phyloP scores from a whole-genome alignment of 1,284 basidiomycete genomes.

The Pulveroboletus ridleyi region DNA sequence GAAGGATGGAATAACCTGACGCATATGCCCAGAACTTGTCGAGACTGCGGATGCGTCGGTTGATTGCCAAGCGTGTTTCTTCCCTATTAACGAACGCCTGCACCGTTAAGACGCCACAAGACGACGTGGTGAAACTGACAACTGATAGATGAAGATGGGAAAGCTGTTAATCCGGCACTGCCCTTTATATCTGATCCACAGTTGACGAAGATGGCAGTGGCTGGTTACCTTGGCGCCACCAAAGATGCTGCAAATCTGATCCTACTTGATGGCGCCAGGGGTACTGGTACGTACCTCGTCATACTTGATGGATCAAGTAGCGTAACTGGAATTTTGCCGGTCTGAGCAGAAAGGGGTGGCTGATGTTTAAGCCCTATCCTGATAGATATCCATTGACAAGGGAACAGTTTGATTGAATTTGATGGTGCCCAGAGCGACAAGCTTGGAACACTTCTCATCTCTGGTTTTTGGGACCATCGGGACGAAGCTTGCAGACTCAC shows the following conservation, averaged over 20 bases:
- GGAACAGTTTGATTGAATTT: slow-evolving; percentile 33
- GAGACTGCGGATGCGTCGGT: slow-evolving; percentile 42
- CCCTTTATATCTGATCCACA: slow-evolving; percentile 10
- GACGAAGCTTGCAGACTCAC: no score
- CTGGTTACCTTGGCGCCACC: slow-evolving; percentile 36
- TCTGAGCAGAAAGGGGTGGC: neutral
- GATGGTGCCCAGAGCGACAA: neutral
- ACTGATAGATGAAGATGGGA: slow-evolving; percentile 19
- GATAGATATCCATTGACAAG: slow-evolving; percentile 35
- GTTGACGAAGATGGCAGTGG: slow-evolving; percentile 21
- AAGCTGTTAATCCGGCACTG: slow-evolving; percentile 23
- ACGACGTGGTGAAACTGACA: slow-evolving; percentile 20
- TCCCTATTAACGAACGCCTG: neutral
- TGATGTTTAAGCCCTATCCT: neutral
- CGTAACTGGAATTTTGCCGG: slow-evolving; percentile 23
- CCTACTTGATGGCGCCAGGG: slow-evolving; percentile 43
- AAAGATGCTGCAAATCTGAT: slow-evolving; percentile 41
- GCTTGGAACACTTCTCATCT: neutral
- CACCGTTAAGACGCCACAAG: slow-evolving; percentile 29
- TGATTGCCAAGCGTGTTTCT: neutral
- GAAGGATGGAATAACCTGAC: slow-evolving; percentile 50
- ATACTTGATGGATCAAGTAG: slow-evolving; percentile 23
- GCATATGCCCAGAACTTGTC: slow-evolving; percentile 55
- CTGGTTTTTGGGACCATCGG: no score
- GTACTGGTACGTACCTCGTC: slow-evolving; percentile 38